These are phyloP conservation scores for Colletotrichum orbiculare DNA, from an alignment of 2,329 filamentous ascomycete species.

Conservation along the genomic window DNA sequence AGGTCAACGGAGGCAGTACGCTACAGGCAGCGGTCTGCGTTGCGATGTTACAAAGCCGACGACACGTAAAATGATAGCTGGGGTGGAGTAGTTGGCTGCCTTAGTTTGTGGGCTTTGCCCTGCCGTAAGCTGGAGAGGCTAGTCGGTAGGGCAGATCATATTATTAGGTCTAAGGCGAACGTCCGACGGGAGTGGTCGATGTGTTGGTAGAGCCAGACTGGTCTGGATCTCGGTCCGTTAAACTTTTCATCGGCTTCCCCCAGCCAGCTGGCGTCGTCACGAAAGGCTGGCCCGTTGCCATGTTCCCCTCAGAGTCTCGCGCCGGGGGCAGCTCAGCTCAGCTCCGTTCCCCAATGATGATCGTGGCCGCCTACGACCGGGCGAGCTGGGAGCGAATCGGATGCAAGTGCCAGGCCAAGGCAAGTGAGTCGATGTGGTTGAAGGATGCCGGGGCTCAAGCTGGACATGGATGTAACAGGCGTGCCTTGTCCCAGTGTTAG, in stretches of 20 bases:
- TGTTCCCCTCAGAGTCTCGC: slow-evolving; percentile 8
- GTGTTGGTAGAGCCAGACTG: slow-evolving; percentile 14
- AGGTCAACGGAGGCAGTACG: too few species aligned
- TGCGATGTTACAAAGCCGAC: too few species aligned
- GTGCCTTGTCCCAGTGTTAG: not conserved
- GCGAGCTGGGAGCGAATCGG: slow-evolving; percentile 12
- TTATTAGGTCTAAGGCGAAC: slow-evolving; percentile 13
- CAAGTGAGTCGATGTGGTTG: slow-evolving; percentile 10
- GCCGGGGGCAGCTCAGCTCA: slow-evolving; percentile 12
- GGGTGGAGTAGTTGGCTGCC: slow-evolving; percentile 8
- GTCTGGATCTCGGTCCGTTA: slow-evolving; percentile 25
- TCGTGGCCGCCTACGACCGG: too few species aligned
- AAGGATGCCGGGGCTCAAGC: slow-evolving; percentile 4
- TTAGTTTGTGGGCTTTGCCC: not conserved
- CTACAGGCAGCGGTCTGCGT: too few species aligned
- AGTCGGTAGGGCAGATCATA: slow-evolving; percentile 17
- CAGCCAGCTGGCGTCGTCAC: slow-evolving; percentile 5
- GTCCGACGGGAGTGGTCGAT: slow-evolving; percentile 6
- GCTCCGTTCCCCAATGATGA: too few species aligned
- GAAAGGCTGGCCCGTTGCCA: slow-evolving; percentile 11
- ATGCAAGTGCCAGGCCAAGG: slow-evolving; percentile 15
- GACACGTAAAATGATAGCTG: not conserved
- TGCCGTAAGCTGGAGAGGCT: slow-evolving; percentile 18
- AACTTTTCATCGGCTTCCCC: not conserved
- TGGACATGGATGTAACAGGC: not conserved